phyloP scores from a whole-genome alignment of 2,329 filamentous ascomycete species.

The Diplodia intermedia region DNA sequence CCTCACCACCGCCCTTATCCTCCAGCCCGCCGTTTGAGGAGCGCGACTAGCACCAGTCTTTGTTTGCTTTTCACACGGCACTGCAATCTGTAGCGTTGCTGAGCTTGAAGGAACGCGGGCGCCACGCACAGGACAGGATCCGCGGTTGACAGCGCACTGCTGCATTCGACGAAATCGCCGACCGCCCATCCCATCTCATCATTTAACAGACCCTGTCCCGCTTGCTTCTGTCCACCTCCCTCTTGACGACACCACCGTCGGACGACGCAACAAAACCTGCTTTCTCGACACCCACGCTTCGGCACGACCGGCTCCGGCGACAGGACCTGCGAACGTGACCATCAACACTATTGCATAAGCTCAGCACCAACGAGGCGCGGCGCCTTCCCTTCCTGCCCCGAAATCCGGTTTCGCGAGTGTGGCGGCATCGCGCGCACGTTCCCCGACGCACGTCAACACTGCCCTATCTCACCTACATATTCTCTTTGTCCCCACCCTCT shows the following conservation, averaged over 20 bases:
- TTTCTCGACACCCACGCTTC: neutral
- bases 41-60: neutral
- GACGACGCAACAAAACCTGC: slow-evolving; percentile 10
- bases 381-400: neutral
- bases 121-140: slow-evolving; percentile 2
- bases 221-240: neutral
- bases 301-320: neutral
- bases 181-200: neutral
- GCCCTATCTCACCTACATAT: neutral
- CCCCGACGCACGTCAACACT: slow-evolving; percentile 19
- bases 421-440: slow-evolving; percentile 1
- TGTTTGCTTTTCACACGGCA: neutral
- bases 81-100: slow-evolving; percentile 6
- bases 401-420: slow-evolving; percentile 26
- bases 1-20: neutral
- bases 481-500: slow-evolving; percentile 8
- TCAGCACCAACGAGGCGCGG: neutral
- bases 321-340: neutral
- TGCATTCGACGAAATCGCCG: slow-evolving; percentile 21
- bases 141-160: slow-evolving; percentile 1
- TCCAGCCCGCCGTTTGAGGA: neutral
- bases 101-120: neutral
- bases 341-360: neutral
- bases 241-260: neutral
- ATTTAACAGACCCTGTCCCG: neutral